A percentile compares a stretch with the other conserved stretches of the same genome.
phyloP scores from a whole-genome alignment of 2,329 filamentous ascomycete genomes.

The Xylaria sp. region DNA sequence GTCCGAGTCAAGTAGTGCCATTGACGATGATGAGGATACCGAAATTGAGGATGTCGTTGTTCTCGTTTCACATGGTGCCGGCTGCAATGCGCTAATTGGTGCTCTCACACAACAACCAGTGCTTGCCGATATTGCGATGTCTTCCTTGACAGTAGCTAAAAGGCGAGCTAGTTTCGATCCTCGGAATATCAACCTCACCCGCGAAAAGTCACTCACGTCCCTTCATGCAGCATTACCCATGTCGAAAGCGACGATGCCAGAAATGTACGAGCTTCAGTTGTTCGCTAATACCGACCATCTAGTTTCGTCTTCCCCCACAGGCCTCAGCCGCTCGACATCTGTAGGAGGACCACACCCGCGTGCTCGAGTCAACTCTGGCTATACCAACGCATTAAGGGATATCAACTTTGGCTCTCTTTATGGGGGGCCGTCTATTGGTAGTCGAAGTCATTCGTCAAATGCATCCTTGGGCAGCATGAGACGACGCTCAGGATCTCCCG shows the following conservation, averaged over 20 bases:
- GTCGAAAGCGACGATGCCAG: constrained; percentile 53
- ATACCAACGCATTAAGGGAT: constrained; percentile 42
- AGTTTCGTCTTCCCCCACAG: constrained; percentile 45
- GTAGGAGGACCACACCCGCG: constrained; percentile 45
- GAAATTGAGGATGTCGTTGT: constrained; percentile 79
- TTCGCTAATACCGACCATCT: constrained; percentile 79
- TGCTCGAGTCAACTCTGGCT: constrained; percentile 47
- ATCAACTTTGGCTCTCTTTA: constrained; percentile 42
- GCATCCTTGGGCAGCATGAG: constrained; percentile 47
- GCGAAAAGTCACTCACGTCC: constrained; percentile 32
- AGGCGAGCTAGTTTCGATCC: constrained; percentile 58
- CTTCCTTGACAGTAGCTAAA: constrained; percentile 88
- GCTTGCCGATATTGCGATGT: constrained; percentile 85
- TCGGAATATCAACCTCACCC: constrained; percentile 39
- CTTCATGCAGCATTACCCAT: constrained; percentile 36
- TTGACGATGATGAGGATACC: constrained; percentile 56
- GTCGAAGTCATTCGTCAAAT: constrained; percentile 54
- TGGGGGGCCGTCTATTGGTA: constrained; percentile 48
- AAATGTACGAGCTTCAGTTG: constrained; percentile 75
- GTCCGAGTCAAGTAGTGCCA: constrained; percentile 37
- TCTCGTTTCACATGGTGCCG: constrained; percentile 91
- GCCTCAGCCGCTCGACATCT: constrained; percentile 39
- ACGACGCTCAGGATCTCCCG: constrained; percentile 36
- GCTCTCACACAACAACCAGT: constrained; percentile 91
- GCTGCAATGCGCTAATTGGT: constrained; percentile 93